phyloP scores from a whole-genome alignment of 2,329 filamentous ascomycete species.

The Incumbomyces lentus region DNA sequence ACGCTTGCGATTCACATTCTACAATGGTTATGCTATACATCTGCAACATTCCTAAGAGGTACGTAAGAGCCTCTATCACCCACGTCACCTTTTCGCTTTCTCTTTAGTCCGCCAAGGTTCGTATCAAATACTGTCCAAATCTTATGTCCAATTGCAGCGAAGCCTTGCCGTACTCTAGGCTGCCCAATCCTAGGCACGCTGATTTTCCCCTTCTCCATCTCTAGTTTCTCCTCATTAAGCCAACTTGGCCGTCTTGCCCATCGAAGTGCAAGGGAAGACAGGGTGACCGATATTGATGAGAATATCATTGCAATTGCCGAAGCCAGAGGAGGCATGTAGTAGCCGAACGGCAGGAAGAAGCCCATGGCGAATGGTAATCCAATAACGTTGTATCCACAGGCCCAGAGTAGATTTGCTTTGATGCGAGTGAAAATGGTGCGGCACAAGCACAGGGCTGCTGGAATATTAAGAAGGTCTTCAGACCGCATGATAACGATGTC shows the following conservation, averaged over 20 bases:
- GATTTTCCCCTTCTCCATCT: slow-evolving; percentile 41
- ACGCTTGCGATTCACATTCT: too few relatives aligned
- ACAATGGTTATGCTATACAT: slow-evolving; percentile 1
- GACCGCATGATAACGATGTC: slow-evolving; percentile 93
- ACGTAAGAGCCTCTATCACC: slow-evolving; percentile 28
- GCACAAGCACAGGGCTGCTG: slow-evolving; percentile 70
- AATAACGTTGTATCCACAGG: slow-evolving; percentile 82
- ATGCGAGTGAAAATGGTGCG: slow-evolving; percentile 82
- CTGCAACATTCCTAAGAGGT: slow-evolving; percentile 35
- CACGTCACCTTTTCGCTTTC: slow-evolving; percentile 26
- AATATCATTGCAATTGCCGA: slow-evolving; percentile 89
- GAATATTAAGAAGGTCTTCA: slow-evolving; percentile 85
- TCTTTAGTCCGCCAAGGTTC: slow-evolving; percentile 19
- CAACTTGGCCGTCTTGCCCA: slow-evolving; percentile 75
- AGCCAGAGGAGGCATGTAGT: slow-evolving; percentile 76
- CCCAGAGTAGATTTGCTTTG: slow-evolving; percentile 86
- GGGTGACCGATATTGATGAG: slow-evolving; percentile 81
- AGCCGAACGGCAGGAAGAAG: slow-evolving; percentile 79
- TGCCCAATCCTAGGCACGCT: slow-evolving; percentile 12
- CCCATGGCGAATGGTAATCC: slow-evolving; percentile 97
- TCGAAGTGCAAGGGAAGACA: slow-evolving; percentile 71
- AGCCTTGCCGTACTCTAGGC: slow-evolving; percentile 14
- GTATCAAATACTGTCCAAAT: slow-evolving; percentile 9
- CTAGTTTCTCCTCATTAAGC: slow-evolving; percentile 65
- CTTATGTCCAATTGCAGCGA: slow-evolving; percentile 14